These are phyloP conservation scores for Aspergillus sp. DNA, from an alignment of 2,329 filamentous ascomycete species.

Conservation along the genomic window DNA sequence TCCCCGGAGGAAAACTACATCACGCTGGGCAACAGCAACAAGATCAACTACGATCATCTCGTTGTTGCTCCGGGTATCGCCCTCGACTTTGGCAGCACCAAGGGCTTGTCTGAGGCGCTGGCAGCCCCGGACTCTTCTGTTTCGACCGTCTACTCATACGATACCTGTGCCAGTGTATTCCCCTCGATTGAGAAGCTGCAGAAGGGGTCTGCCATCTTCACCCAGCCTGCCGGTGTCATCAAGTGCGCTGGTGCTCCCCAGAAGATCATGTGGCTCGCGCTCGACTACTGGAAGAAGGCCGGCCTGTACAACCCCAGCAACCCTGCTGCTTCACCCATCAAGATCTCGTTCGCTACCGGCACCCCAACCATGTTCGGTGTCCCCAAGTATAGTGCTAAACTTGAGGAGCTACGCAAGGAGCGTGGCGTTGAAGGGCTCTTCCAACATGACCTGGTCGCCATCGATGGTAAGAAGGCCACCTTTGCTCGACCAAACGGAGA, in stretches of 20 bases:
- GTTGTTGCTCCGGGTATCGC: slow-evolving; percentile 61
- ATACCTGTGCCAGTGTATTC: slow-evolving; percentile 56
- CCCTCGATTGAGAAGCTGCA: slow-evolving; percentile 48
- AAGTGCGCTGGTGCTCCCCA: slow-evolving; percentile 64
- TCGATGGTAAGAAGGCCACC: slow-evolving; percentile 55
- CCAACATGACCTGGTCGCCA: slow-evolving; percentile 55
- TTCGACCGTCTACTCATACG: slow-evolving; percentile 59
- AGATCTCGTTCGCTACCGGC: slow-evolving; percentile 57
- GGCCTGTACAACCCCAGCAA: slow-evolving; percentile 51
- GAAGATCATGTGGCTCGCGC: slow-evolving; percentile 63
- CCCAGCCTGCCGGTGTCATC: slow-evolving; percentile 57
- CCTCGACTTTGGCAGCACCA: slow-evolving; percentile 53
- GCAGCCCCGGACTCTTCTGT: slow-evolving; percentile 49
- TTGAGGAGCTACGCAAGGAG: slow-evolving; percentile 55
- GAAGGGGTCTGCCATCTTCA: slow-evolving; percentile 58
- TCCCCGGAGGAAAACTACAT: slow-evolving; percentile 58
- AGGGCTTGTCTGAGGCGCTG: slow-evolving; percentile 59
- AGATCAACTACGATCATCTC: slow-evolving; percentile 62
- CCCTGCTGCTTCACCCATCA: slow-evolving; percentile 45
- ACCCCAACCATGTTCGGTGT: slow-evolving; percentile 61
- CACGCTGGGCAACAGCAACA: slow-evolving; percentile 56
- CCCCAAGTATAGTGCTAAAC: slow-evolving; percentile 57
- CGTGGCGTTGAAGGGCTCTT: slow-evolving; percentile 60
- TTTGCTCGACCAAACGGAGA: slow-evolving; percentile 49
- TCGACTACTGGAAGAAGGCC: slow-evolving; percentile 58